Base-by-base conservation (phyloP, 139 green algal species). In the Auxenochlorella pyrenoidosa region DNA sequence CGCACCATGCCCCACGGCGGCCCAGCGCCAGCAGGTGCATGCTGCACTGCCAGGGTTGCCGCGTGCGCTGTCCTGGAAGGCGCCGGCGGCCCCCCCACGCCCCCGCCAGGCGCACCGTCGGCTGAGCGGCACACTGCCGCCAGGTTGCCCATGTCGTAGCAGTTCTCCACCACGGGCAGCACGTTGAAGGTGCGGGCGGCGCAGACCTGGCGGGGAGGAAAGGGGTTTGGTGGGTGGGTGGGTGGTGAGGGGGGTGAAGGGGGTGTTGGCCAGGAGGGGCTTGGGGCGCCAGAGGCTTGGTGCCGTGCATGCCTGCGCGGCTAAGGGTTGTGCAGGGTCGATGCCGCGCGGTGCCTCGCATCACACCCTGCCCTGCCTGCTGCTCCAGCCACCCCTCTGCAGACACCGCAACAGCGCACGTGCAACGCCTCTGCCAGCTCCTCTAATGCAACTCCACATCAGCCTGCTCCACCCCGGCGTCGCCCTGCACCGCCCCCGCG, bases 111-210 rank as follows among this genome's bases (percentile, higher is more conserved):
- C 60, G 32, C 65, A 95, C 93, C 94, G 76, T 97, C 95, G 47
- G 95, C 92, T 40, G 89, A 92, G 18, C 95, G 90, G 75, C 91
- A 94, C 0, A 97, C 90, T 8, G 95, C 95, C 21, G 94, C 92
- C 26, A 97, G 73, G 88, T 97, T 97, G 28, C 95, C 95, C 91
- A 95, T 92, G 88, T 97, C 94, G 83, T 97, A 95, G 32, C 92
- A n/a, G 2, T 90, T 41, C 75, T 94, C 90, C 40, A 92, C 81
- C 18, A 94, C 88, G n/a, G 90, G 90, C n/a, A 93, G 44, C 30
- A 94, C 87, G 59, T 90, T 90, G 86, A 94, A 94, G 3, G 78
- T 92, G 40, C 91, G 75, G 40, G 60, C 8, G 30, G 80, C 80
- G 6, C 60, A 76, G 60, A 85, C 80, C 80, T 85, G 40, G 34